Percentiles rank a stretch among this genome's conserved stretches.
phyloP scores from a whole-genome alignment of 345 rosid genomes.

The Dimocarpus longan region DNA sequence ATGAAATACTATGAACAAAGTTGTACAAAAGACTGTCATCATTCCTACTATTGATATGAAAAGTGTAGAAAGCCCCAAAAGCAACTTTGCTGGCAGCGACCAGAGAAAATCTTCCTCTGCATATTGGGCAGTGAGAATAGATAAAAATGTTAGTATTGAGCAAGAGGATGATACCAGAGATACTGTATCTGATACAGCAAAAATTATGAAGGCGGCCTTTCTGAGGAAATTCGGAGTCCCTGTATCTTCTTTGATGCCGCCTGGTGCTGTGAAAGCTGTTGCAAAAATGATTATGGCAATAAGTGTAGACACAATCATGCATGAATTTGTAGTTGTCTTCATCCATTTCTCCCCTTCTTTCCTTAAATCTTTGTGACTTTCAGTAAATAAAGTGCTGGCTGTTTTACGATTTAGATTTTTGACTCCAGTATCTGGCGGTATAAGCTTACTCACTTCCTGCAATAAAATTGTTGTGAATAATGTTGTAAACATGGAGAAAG shows the following conservation, averaged over 20 bases:
- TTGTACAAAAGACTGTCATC: slow-evolving; percentile 6
- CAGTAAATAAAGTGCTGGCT: slow-evolving; percentile 8
- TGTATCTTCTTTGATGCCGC: not conserved
- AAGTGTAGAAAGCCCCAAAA: not conserved
- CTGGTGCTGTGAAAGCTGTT: slow-evolving; percentile 14
- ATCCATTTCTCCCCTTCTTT: not conserved
- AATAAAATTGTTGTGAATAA: not conserved
- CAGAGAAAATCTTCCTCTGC: not conserved
- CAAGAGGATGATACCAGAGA: not conserved
- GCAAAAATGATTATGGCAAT: slow-evolving; percentile 9
- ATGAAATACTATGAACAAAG: not conserved
- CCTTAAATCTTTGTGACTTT: not conserved
- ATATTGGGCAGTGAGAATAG: slow-evolving; percentile 4
- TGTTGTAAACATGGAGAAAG: no score
- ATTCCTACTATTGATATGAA: slow-evolving; percentile 15
- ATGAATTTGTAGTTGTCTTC: not conserved
- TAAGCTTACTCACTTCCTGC: slow-evolving; percentile 11
- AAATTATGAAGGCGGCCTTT: slow-evolving; percentile 9
- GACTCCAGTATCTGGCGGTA: not conserved
- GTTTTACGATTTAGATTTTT: not conserved
- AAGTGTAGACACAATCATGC: slow-evolving; percentile 23
- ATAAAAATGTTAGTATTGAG: not conserved
- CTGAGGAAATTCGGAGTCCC: not conserved
- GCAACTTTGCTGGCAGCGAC: slow-evolving; percentile 11
- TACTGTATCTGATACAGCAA: slow-evolving; percentile 15